Conservation (phyloP, 129 eudicot species). For the Silybum marianum region DNA sequence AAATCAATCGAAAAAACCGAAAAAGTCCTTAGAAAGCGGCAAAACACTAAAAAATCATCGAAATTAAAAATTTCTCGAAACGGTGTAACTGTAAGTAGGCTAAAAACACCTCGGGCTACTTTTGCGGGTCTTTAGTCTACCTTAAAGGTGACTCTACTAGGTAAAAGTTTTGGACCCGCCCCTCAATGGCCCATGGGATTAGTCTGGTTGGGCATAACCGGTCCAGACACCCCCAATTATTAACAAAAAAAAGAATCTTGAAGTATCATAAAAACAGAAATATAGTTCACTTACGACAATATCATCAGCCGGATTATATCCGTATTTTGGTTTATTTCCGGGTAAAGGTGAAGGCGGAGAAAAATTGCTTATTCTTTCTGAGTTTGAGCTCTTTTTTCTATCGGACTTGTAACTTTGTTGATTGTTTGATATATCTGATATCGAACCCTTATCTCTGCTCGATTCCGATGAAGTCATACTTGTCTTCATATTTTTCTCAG, state of each 20-base stretch:
- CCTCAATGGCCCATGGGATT: neutral
- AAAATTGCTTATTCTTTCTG: slow-evolving; percentile 29
- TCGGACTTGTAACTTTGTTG: slow-evolving; percentile 37
- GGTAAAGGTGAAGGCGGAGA: slow-evolving; percentile 53
- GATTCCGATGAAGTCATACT: slow-evolving; percentile 35
- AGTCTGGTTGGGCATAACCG: neutral
- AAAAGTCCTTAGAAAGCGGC: too few species aligned
- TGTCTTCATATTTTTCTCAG: slow-evolving; percentile 23
- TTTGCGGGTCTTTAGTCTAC: too few species aligned
- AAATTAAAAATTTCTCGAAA: too few species aligned
- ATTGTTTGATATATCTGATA: slow-evolving; percentile 30
- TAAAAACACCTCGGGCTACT: too few species aligned
- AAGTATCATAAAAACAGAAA: neutral
- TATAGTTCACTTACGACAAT: slow-evolving; percentile 42
- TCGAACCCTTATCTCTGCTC: slow-evolving; percentile 33
- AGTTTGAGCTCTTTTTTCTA: slow-evolving; percentile 19
- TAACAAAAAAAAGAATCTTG: neutral
- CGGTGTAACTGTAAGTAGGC: too few species aligned
- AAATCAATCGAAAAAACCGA: too few species aligned
- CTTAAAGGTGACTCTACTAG: too few species aligned
- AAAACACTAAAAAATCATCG: too few species aligned
- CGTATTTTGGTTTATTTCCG: slow-evolving; percentile 37
- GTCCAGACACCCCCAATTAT: neutral
- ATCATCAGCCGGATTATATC: slow-evolving; percentile 50
- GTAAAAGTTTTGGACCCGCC: too few species aligned